Conservation (phyloP, 1,284 basidiomycete genomes). For the Boletus nobilissimus region DNA sequence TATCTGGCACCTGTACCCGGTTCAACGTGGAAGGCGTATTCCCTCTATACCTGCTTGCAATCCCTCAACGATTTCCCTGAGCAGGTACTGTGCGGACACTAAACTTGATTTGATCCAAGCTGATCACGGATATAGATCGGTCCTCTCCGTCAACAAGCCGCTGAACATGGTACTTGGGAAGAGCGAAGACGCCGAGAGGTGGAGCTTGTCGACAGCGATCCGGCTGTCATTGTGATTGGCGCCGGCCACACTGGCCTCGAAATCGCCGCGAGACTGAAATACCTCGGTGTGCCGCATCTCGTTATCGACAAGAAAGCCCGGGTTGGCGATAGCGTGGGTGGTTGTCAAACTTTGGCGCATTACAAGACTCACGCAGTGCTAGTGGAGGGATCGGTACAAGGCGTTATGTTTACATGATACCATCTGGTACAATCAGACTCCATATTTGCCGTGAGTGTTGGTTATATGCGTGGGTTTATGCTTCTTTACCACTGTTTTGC, state of each 20-base stretch:
- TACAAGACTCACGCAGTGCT: constrained; percentile 9
- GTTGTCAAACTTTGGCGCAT: neutral
- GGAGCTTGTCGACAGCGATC: constrained; percentile 41
- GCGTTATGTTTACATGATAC: constrained; percentile 44
- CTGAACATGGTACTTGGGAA: constrained; percentile 46
- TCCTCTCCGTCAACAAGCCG: constrained; percentile 27
- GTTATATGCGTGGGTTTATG: neutral
- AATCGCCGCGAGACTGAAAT: constrained; percentile 50
- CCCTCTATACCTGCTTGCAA: constrained; percentile 58
- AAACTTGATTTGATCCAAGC: neutral
- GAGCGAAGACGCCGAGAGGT: constrained; percentile 39
- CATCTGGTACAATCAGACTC: constrained; percentile 44
- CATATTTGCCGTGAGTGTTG: constrained; percentile 41
- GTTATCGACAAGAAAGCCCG: constrained; percentile 49
- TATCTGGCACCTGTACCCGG: constrained; percentile 33
- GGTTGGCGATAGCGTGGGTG: constrained; percentile 49
- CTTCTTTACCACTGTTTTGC: neutral
- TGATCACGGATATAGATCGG: constrained; percentile 35
- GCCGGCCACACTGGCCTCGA: constrained; percentile 53
- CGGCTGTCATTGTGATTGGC: constrained; percentile 47
- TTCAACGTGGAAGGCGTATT: constrained; percentile 45
- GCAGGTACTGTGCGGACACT: constrained; percentile 24
- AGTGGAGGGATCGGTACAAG: constrained; percentile 50
- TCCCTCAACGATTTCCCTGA: constrained; percentile 60
- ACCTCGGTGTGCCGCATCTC: constrained; percentile 48